Conservation (phyloP, 1,284 basidiomycete species). For the Cryptococcus sp. region DNA sequence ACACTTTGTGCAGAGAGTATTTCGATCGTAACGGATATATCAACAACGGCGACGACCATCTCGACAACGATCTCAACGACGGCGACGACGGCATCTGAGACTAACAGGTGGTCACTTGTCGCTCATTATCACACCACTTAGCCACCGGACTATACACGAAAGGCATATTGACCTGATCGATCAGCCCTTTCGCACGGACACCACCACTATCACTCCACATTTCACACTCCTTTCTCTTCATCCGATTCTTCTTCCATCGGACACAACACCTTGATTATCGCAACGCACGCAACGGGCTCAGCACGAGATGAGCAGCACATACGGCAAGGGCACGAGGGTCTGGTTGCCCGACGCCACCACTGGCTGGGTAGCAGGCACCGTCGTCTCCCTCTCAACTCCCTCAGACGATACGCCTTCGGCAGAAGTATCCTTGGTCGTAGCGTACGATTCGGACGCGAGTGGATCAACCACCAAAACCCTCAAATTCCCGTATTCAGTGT, state of each 20-base stretch:
- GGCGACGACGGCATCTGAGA: no score
- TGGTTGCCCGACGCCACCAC: conserved; percentile 51
- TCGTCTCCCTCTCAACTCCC: conserved; percentile 40
- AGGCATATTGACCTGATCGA: neutral
- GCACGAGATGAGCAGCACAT: conserved; percentile 19
- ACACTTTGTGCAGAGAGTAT: no score
- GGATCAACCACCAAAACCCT: conserved; percentile 32
- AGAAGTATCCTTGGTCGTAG: conserved; percentile 41
- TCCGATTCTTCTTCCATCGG: neutral
- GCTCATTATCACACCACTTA: no score
- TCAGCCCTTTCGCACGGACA: conserved; percentile 10
- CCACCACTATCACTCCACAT: conserved; percentile 3
- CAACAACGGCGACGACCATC: no score
- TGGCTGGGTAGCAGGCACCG: conserved; percentile 53
- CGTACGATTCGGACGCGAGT: conserved; percentile 31
- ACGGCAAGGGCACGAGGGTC: conserved; percentile 52
- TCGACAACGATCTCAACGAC: no score
- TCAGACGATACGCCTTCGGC: conserved; percentile 24
- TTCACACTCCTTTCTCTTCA: neutral
- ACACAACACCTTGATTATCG: no score
- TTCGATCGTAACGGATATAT: no score
- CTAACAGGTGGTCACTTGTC: no score
- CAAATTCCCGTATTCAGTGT: conserved; percentile 41
- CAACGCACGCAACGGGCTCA: no score
- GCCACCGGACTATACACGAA: no score